A percentile compares a stretch with the other conserved stretches of the same genome.
These are phyloP conservation scores for Coccomyxa sp. DNA, from an alignment of 139 green algal species.

Conservation along the genomic window DNA sequence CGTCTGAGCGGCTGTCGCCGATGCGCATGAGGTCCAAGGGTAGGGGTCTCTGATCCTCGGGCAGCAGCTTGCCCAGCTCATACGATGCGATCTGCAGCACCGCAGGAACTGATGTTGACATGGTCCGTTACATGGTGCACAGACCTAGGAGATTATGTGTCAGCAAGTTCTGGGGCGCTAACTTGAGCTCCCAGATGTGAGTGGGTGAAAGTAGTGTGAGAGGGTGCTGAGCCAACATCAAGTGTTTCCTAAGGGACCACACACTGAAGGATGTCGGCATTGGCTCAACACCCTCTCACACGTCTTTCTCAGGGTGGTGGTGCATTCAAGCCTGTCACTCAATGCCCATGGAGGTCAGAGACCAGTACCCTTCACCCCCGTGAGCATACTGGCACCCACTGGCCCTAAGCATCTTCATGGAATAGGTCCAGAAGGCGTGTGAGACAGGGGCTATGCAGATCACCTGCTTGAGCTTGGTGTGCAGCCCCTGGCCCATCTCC, in stretches of 20 bases:
- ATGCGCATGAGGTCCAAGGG: constrained; percentile 35
- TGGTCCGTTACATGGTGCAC: too few species aligned
- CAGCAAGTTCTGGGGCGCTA: background rate
- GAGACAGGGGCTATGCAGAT: background rate
- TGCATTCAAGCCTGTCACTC: background rate
- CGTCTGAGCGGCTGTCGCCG: constrained; percentile 30
- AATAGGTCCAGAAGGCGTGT: background rate
- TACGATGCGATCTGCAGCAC: background rate
- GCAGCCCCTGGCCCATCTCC: constrained; percentile 53
- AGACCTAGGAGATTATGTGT: too few species aligned
- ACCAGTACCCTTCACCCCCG: too few species aligned
- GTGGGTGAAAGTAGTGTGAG: background rate
- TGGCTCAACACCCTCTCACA: background rate
- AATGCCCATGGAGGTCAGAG: background rate
- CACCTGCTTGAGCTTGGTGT: constrained; percentile 59
- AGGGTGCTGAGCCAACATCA: background rate
- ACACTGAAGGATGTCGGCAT: background rate
- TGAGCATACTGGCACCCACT: background rate
- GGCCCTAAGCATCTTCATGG: background rate
- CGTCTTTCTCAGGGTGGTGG: background rate
- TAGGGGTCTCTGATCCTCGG: constrained; percentile 24
- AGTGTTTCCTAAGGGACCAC: background rate
- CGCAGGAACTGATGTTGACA: background rate
- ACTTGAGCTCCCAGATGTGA: background rate
- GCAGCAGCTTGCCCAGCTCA: constrained; percentile 28